A percentile compares a stretch with the other conserved stretches of the same genome.
Evolutionary conservation across 2,329 filamentous ascomycete species (phyloP).

Genomic region (Penicillium verrucosum): DNA sequence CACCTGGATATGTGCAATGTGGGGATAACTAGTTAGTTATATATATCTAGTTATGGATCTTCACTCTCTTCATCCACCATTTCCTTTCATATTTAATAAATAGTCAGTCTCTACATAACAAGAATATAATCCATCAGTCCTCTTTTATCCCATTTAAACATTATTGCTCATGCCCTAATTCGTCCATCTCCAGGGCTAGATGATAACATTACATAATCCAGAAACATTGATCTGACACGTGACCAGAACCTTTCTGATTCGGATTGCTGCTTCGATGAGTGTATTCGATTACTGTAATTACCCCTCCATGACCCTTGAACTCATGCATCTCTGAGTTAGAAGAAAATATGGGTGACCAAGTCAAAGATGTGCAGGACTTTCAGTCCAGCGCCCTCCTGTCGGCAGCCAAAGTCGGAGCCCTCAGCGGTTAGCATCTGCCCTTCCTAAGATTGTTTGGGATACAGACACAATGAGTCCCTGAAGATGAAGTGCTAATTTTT

Average conservation of each 20-base stretch:
- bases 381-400: constrained; percentile 26
- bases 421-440: constrained; percentile 50
- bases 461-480: background rate
- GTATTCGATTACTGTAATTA: background rate
- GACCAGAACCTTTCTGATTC: background rate
- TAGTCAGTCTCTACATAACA: too few relatives aligned
- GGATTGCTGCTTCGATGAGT: background rate
- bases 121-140: background rate
- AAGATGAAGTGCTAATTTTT: background rate
- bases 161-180: background rate
- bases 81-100: background rate
- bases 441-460: constrained; percentile 6
- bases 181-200: background rate
- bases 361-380: constrained; percentile 14
- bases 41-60: background rate
- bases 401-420: constrained; percentile 58
- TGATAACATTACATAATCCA: constrained; percentile 13
- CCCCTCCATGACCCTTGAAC: constrained; percentile 3
- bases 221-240: constrained; percentile 3
- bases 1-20: background rate
- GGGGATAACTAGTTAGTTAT: constrained; percentile 9
- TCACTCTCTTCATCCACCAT: background rate
- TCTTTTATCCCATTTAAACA: too few relatives aligned
- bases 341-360: constrained; percentile 29
- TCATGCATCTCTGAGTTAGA: constrained; percentile 7